phyloP scores from a whole-genome alignment of 305 asterid species.

The Euphrasia arctica region DNA sequence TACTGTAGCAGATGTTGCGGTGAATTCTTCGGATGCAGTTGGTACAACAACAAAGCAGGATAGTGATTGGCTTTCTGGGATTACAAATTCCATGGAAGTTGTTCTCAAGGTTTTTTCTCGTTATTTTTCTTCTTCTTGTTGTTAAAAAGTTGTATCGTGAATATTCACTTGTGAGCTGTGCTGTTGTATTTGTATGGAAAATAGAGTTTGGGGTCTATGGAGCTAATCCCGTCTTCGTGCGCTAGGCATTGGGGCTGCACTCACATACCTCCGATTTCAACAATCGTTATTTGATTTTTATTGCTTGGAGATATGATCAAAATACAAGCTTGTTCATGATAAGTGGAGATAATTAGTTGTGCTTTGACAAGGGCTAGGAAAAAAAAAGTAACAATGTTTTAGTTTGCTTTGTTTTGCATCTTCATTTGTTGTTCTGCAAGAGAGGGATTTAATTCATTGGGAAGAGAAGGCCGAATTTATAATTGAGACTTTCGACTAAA shows the following conservation, averaged over 20 bases:
- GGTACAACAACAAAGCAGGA: slow-evolving; percentile 50
- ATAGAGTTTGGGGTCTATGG: no score
- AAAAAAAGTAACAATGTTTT: not conserved
- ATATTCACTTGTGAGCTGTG: no score
- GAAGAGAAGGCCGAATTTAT: not conserved
- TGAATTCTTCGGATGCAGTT: slow-evolving; percentile 53
- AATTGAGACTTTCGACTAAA: not conserved
- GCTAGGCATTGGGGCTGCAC: no score
- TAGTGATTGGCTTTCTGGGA: slow-evolving; percentile 95
- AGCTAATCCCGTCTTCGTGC: no score
- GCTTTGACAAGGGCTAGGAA: no score
- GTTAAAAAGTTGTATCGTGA: no score
- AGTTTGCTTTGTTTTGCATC: not conserved
- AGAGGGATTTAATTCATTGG: not conserved
- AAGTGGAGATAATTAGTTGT: not conserved
- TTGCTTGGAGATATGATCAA: no score
- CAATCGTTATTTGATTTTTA: no score
- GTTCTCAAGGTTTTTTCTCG: slow-evolving; percentile 75
- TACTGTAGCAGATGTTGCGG: slow-evolving; percentile 90
- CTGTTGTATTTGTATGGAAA: no score
- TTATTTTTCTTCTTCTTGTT: slow-evolving; percentile 17
- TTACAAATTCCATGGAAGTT: slow-evolving; percentile 81
- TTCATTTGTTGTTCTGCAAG: slow-evolving; percentile 7
- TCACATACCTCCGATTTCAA: no score
- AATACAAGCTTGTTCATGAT: not conserved